Evolutionary conservation across 169 alveolate species (phyloP).

Genomic region (Babesia microti): DNA sequence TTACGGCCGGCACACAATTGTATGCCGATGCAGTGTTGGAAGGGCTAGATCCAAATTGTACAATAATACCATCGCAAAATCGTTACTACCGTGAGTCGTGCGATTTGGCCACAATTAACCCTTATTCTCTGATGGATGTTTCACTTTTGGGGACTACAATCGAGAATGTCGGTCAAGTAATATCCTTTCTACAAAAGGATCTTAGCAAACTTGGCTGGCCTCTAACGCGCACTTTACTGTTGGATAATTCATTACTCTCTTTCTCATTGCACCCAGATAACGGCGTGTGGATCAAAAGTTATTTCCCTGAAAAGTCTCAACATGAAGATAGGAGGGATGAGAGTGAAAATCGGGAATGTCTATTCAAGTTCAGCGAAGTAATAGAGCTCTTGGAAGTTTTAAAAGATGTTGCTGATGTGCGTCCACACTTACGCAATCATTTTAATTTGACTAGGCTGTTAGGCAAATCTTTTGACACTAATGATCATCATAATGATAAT

Average conservation of each 20-base stretch:
- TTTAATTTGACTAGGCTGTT: slow-evolving; percentile 7
- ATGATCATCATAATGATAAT: no score
- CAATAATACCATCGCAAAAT: slow-evolving; percentile 2
- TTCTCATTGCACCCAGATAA: slow-evolving; percentile 20
- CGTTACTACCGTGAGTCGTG: slow-evolving; percentile 18
- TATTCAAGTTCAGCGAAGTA: slow-evolving; percentile 15
- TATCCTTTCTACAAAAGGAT: slow-evolving; percentile 13
- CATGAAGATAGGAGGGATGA: slow-evolving; percentile 5
- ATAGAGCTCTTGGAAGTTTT: slow-evolving; percentile 12
- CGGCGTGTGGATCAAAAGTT: slow-evolving; percentile 21
- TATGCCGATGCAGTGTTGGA: slow-evolving; percentile 23
- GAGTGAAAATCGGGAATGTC: slow-evolving; percentile 2
- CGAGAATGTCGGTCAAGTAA: slow-evolving; percentile 9
- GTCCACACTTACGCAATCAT: slow-evolving; percentile 4
- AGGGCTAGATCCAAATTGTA: slow-evolving; percentile 15
- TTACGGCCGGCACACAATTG: slow-evolving; percentile 21
- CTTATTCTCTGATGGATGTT: slow-evolving; percentile 6
- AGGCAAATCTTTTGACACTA: no score
- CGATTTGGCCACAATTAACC: slow-evolving; percentile 9
- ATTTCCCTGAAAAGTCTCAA: slow-evolving; percentile 15
- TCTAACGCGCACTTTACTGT: slow-evolving; percentile 10
- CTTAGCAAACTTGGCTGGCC: slow-evolving; percentile 16
- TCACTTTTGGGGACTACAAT: slow-evolving; percentile 8
- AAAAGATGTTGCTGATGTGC: slow-evolving; percentile 3
- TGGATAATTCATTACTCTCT: slow-evolving; percentile 22